Percentiles rank a stretch among this genome's conserved stretches.
phyloP scores from a whole-genome alignment of 441 rosid genomes.

The Metrosideros polymorpha region DNA sequence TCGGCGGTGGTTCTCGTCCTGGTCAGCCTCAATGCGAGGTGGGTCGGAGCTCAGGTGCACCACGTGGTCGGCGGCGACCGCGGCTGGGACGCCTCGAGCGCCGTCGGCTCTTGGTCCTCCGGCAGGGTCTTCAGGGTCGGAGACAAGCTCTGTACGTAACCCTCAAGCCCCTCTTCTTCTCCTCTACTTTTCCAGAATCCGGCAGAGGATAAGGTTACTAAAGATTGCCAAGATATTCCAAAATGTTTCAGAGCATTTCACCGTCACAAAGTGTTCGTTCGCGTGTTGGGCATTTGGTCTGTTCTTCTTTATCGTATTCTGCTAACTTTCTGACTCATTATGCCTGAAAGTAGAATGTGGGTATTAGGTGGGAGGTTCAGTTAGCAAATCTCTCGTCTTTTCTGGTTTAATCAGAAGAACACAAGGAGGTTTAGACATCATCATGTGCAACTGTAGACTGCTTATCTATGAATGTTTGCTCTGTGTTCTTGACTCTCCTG shows the following conservation, averaged over 20 bases:
- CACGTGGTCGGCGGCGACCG: slow-evolving; percentile 56
- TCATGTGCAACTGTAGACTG: neutral
- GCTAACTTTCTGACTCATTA: neutral
- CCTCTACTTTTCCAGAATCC: neutral
- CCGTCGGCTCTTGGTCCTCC: slow-evolving; percentile 37
- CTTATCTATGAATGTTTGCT: neutral
- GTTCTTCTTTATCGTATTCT: neutral
- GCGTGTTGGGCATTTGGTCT: neutral
- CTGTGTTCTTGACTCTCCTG: neutral
- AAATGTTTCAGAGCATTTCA: neutral
- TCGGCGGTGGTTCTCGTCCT: slow-evolving; percentile 1
- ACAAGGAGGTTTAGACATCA: neutral
- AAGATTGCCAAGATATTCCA: neutral
- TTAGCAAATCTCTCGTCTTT: neutral
- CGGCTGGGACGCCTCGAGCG: slow-evolving; percentile 38
- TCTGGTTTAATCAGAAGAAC: neutral
- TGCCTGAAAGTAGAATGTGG: neutral
- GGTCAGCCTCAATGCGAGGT: neutral
- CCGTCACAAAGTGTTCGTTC: neutral
- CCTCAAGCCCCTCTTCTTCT: neutral
- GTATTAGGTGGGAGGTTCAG: neutral
- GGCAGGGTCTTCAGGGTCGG: slow-evolving; percentile 40
- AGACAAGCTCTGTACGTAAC: slow-evolving; percentile 42
- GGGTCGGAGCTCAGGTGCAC: slow-evolving; percentile 30
- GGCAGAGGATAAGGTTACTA: neutral